Percentiles rank a stretch among this genome's conserved stretches.
These are phyloP conservation scores for Pichia nanzhaoensis DNA, from an alignment of 805 yeast genomes.

Conservation along the genomic window DNA sequence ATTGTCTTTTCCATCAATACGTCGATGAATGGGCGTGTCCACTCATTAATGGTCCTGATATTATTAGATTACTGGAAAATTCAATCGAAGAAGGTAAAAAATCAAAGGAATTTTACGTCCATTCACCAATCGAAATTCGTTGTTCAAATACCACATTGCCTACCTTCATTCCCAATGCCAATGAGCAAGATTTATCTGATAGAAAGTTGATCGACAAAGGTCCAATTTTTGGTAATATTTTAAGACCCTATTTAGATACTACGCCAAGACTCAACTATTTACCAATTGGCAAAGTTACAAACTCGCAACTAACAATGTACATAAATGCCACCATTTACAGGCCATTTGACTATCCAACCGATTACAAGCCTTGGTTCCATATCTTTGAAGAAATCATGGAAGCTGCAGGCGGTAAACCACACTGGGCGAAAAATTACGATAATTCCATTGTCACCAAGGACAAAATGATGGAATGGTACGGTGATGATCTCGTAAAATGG, in stretches of 20 bases:
- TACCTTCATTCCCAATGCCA: conserved; percentile 11
- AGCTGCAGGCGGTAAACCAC: conserved; percentile 87
- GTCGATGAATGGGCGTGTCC: conserved; percentile 99
- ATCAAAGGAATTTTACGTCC: conserved; percentile 67
- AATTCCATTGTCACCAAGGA: conserved; percentile 76
- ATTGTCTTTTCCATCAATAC: conserved; percentile 87
- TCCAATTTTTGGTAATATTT: conserved; percentile 75
- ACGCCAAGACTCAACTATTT: conserved; percentile 63
- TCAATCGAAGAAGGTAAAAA: conserved; percentile 55
- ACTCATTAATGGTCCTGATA: conserved; percentile 65
- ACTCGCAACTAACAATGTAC: conserved; percentile 75
- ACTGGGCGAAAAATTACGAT: conserved; percentile 96
- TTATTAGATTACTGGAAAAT: conserved; percentile 54
- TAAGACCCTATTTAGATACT: conserved; percentile 75
- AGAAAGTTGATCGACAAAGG: conserved; percentile 58
- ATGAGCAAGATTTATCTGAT: conserved; percentile 40
- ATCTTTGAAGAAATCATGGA: conserved; percentile 74
- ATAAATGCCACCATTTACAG: conserved; percentile 93
- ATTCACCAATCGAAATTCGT: conserved; percentile 92
- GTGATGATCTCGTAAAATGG: conserved; percentile 56
- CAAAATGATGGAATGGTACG: conserved; percentile 72
- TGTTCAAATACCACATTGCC: conserved; percentile 76
- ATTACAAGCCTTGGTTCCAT: conserved; percentile 73
- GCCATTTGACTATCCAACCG: conserved; percentile 76
- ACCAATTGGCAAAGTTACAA: conserved; percentile 47